These are phyloP conservation scores for Hanseniaspora lachancei DNA, from an alignment of 805 yeast species.

Conservation along the genomic window DNA sequence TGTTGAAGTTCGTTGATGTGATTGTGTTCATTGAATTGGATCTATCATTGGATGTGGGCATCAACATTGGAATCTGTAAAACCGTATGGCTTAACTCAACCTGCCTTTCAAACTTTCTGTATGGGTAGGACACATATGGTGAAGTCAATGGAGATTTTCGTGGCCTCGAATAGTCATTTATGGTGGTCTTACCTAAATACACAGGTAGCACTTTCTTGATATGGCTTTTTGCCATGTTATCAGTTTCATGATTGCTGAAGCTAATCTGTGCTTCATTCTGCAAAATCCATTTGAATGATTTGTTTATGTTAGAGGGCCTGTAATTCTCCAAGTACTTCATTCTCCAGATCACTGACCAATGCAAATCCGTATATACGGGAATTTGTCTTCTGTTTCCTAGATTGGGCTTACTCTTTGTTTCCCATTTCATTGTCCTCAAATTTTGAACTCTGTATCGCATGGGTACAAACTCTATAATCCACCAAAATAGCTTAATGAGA, in stretches of 20 bases:
- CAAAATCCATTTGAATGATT: slow-evolving; percentile 20
- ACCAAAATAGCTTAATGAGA: slow-evolving; percentile 34
- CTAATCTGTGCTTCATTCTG: slow-evolving; percentile 17
- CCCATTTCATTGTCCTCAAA: slow-evolving; percentile 35
- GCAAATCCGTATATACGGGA: slow-evolving; percentile 37
- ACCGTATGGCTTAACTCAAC: neutral
- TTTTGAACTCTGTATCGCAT: slow-evolving; percentile 40
- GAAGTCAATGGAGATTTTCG: slow-evolving; percentile 7
- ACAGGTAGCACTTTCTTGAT: neutral
- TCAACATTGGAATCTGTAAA: neutral
- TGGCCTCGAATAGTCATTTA: neutral
- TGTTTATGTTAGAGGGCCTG: slow-evolving; percentile 30
- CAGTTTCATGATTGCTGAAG: neutral
- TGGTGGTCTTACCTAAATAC: neutral
- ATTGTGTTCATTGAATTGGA: neutral
- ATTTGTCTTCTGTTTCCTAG: slow-evolving; percentile 40
- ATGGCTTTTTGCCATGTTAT: neutral
- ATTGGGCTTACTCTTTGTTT: slow-evolving; percentile 39
- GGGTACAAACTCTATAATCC: slow-evolving; percentile 52
- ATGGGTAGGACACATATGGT: slow-evolving; percentile 5
- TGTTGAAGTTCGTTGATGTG: neutral
- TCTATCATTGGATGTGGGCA: neutral
- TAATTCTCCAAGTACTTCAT: slow-evolving; percentile 35
- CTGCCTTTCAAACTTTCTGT: neutral
- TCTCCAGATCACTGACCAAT: slow-evolving; percentile 56